A percentile compares a stretch with the other conserved stretches of the same genome.
phyloP scores from a whole-genome alignment of 768 basidiomycete species.

The Lentinula detonsa region DNA sequence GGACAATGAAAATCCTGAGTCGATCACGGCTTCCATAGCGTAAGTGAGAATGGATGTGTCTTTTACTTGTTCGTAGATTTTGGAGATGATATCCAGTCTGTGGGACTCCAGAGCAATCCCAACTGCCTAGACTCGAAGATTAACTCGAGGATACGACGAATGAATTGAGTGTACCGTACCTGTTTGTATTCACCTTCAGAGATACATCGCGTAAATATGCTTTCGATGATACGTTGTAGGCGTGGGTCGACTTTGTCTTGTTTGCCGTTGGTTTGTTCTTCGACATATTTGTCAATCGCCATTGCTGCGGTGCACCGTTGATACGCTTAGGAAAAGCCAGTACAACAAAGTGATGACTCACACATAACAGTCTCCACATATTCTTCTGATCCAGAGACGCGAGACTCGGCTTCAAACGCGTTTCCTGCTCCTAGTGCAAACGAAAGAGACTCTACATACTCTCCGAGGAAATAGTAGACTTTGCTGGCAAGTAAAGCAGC shows the following conservation, averaged over 20 bases:
- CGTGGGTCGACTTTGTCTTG: conserved; percentile 70
- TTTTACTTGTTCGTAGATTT: conserved; percentile 64
- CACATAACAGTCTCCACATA: conserved; percentile 94
- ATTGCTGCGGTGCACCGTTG: conserved; percentile 51
- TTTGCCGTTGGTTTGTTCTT: conserved; percentile 41
- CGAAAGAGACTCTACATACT: conserved; percentile 91
- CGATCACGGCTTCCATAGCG: conserved; percentile 87
- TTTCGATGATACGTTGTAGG: conserved; percentile 80
- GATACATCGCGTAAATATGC: conserved; percentile 82
- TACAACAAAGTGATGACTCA: conserved; percentile 35
- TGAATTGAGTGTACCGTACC: conserved; percentile 31
- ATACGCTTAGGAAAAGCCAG: neutral
- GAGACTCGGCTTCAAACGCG: conserved; percentile 76
- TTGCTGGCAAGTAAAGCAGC: conserved; percentile 96
- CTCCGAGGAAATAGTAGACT: conserved; percentile 94
- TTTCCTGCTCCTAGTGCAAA: conserved; percentile 89
- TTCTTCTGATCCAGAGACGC: conserved; percentile 63
- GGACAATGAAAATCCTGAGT: conserved; percentile 81
- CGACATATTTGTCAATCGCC: conserved; percentile 92
- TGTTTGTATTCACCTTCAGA: conserved; percentile 89
- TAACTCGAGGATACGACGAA: conserved; percentile 6
- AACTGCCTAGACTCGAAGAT: conserved; percentile 56
- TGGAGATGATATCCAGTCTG: conserved; percentile 80
- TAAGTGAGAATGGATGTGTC: conserved; percentile 84
- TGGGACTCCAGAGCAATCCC: conserved; percentile 92